Percentiles rank a stretch among this genome's conserved stretches.
These are phyloP conservation scores for Mortierella sp. DNA, from an alignment of 371 early-diverging fungal genomes.

Conservation along the genomic window DNA sequence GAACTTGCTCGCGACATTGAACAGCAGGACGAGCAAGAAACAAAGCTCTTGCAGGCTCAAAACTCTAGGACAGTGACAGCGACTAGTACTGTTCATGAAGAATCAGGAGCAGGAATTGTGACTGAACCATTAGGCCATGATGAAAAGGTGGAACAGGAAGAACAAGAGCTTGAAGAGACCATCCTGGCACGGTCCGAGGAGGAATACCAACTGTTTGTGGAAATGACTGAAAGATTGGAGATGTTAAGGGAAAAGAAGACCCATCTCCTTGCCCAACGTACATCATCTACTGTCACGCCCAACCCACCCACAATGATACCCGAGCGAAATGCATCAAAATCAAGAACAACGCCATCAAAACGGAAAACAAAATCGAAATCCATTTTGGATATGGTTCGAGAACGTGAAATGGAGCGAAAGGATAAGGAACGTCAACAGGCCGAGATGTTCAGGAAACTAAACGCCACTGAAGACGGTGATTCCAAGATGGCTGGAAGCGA, in stretches of 20 bases:
- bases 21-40: conserved; percentile 15
- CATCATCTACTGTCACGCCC: neutral
- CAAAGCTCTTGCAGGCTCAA: conserved; percentile 11
- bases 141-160: conserved; percentile 40
- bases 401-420: conserved; percentile 41
- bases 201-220: conserved; percentile 43
- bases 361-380: conserved; percentile 33
- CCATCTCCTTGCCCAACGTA: conserved; percentile 6
- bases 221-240: conserved; percentile 46
- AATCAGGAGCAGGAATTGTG: neutral
- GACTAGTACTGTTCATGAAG: neutral
- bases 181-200: conserved; percentile 42
- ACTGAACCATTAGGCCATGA: conserved; percentile 33
- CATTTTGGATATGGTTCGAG: conserved; percentile 49
- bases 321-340: neutral
- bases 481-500: conserved; percentile 27
- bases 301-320: neutral
- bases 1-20: conserved; percentile 44
- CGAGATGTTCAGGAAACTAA: conserved; percentile 20
- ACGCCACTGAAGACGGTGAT: conserved; percentile 13
- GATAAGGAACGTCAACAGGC: conserved; percentile 45
- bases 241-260: conserved; percentile 42
- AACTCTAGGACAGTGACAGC: neutral
- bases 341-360: neutral
- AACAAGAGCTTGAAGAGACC: conserved; percentile 43